A percentile compares a stretch with the other conserved stretches of the same genome.
Conservation (phyloP, 140 eudicot species). For the Erigeron philadelphicus region DNA sequence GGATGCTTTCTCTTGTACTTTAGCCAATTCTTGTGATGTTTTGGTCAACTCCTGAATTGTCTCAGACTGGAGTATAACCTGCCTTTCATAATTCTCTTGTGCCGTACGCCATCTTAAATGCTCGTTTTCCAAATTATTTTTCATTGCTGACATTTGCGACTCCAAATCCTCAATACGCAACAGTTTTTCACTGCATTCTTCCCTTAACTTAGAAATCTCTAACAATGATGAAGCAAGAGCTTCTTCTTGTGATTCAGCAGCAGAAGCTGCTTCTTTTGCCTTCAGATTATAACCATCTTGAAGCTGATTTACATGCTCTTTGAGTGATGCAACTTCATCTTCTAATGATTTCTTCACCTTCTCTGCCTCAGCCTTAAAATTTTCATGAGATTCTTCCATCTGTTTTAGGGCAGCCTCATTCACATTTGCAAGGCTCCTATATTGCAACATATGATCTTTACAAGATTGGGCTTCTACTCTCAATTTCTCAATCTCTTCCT, state of each 20-base stretch:
- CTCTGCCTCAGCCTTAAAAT: conserved; percentile 58
- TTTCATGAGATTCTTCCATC: conserved; percentile 68
- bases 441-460: conserved; percentile 84
- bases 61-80: conserved; percentile 91
- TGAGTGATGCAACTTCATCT: conserved; percentile 57
- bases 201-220: conserved; percentile 54
- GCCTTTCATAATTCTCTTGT: conserved; percentile 85
- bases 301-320: conserved; percentile 52
- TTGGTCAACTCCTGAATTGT: conserved; percentile 87
- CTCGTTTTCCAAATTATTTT: conserved; percentile 66
- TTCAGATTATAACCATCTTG: conserved; percentile 57
- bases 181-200: conserved; percentile 46
- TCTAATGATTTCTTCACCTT: conserved; percentile 59
- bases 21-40: conserved; percentile 76
- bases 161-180: conserved; percentile 45
- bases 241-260: conserved; percentile 60
- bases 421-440: conserved; percentile 80
- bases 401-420: conserved; percentile 80
- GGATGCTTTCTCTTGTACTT: conserved; percentile 58
- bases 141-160: conserved; percentile 51
- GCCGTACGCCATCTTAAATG: conserved; percentile 67
- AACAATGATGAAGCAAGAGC: conserved; percentile 56
- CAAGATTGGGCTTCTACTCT: conserved; percentile 53
- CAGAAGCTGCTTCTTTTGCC: conserved; percentile 59
- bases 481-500: conserved; percentile 65